Conservation (phyloP, 2,329 filamentous ascomycete genomes). For the Aspergillus piperis region DNA sequence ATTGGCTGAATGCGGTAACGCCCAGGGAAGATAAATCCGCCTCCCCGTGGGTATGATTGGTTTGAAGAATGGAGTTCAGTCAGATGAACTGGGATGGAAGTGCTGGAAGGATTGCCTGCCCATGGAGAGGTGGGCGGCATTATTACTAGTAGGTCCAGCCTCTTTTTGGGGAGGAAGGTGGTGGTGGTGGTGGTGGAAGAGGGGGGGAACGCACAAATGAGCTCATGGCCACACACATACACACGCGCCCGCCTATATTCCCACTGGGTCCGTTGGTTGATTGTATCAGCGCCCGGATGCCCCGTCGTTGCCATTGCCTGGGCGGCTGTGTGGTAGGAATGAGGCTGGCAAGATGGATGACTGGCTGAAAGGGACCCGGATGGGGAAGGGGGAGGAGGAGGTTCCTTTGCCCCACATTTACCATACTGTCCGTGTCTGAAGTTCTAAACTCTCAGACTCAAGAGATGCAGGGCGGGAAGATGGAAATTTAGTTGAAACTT, state of each 20-base stretch:
- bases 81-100: background rate
- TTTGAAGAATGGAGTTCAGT: background rate
- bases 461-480: background rate
- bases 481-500: background rate
- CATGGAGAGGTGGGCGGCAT: background rate
- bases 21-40: conserved; percentile 12
- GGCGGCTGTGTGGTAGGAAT: conserved; percentile 1
- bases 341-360: conserved; percentile 2
- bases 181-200: background rate
- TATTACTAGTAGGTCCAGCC: background rate
- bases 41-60: conserved; percentile 8
- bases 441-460: background rate
- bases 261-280: background rate
- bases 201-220: background rate
- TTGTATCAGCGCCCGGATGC: background rate
- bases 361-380: background rate
- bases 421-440: background rate
- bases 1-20: conserved; percentile 8
- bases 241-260: background rate
- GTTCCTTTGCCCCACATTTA: background rate
- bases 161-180: no score
- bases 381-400: background rate
- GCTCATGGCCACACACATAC: background rate
- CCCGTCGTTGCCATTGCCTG: background rate
- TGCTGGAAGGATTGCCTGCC: background rate